Base-by-base conservation (phyloP, 345 rosid species). In the Aegle marmelos region DNA sequence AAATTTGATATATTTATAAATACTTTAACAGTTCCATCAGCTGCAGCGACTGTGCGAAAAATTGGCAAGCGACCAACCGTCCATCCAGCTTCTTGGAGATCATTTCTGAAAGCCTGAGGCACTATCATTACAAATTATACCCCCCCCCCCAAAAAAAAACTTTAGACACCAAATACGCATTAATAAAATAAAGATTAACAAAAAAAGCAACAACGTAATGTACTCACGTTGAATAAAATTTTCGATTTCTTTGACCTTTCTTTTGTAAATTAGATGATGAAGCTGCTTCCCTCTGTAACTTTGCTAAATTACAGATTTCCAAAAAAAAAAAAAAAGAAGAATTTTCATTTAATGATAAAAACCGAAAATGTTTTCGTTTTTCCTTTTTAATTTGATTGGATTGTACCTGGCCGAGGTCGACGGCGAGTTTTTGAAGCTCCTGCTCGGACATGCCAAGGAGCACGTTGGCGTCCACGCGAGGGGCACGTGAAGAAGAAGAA, bases 11-110 rank as follows among this genome's bases (percentile, higher is more conserved):
- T 2, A 8, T 27, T 50, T 59, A 96, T 11, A 41, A 2, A 1
- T 45, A 45, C 99, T 98, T 96, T 96, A 71, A 92, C 82, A 74
- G 98, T 96, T 75, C 99, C 98, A 90, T 96, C 98, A 57, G 93
- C 87, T 4, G 98, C 98, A 60, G 93, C 89, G 70, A 94, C 95
- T 36, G 90, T 79, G 3, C 66, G 84, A 80, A 87, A 88, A 82
- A 96, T 75, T 0, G 95, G 94, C 8, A 97, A 92, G 70, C 98
- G 86, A 45, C 98, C 98, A 1, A 96, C 87, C 60, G 82, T 94
- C 93, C 92, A 96, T 68, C 99, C 99, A 17, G 97, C 88, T 78
- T 88, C 92, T 79, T 87, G 86, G 79, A 96, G 97, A 59, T 84
- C 90, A 75, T 88, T 89, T 73, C 99, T 83, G 87, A 96, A 92